A percentile compares a stretch with the other conserved stretches of the same genome.
These are phyloP conservation scores for Cercospora berteroae DNA, from an alignment of 2,329 filamentous ascomycete species.

Conservation along the genomic window DNA sequence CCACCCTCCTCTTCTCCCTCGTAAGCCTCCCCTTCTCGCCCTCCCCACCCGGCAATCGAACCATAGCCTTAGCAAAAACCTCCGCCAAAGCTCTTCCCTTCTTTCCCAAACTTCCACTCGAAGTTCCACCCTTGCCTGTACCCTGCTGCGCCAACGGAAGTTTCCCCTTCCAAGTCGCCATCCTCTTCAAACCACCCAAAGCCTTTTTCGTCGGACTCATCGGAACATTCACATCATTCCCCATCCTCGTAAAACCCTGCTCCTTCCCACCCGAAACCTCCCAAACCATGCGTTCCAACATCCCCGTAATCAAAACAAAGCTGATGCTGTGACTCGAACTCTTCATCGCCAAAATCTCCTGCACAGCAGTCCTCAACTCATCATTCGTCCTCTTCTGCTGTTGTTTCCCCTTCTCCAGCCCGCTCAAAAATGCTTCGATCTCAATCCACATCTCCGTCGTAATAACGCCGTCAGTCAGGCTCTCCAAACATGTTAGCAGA, in stretches of 20 bases:
- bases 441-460: slow-evolving; percentile 67
- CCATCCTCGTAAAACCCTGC: slow-evolving; percentile 27
- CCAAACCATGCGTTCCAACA: slow-evolving; percentile 61
- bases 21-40: slow-evolving; percentile 60
- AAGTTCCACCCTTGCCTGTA: background rate
- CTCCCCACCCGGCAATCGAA: slow-evolving; percentile 49
- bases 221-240: slow-evolving; percentile 25
- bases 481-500: slow-evolving; percentile 70
- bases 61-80: slow-evolving; percentile 63
- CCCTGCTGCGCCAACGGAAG: slow-evolving; percentile 52
- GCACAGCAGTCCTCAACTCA: slow-evolving; percentile 59
- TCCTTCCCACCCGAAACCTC: slow-evolving; percentile 40
- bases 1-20: slow-evolving; percentile 62
- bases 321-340: slow-evolving; percentile 80
- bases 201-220: slow-evolving; percentile 38
- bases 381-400: slow-evolving; percentile 47
- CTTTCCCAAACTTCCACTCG: background rate
- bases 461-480: slow-evolving; percentile 76
- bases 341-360: slow-evolving; percentile 67
- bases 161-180: slow-evolving; percentile 40
- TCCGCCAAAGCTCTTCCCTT: slow-evolving; percentile 58
- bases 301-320: slow-evolving; percentile 82
- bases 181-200: slow-evolving; percentile 35
- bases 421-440: slow-evolving; percentile 59
- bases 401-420: slow-evolving; percentile 47